phyloP scores from a whole-genome alignment of 768 basidiomycete species.

The Pholiota conissans region DNA sequence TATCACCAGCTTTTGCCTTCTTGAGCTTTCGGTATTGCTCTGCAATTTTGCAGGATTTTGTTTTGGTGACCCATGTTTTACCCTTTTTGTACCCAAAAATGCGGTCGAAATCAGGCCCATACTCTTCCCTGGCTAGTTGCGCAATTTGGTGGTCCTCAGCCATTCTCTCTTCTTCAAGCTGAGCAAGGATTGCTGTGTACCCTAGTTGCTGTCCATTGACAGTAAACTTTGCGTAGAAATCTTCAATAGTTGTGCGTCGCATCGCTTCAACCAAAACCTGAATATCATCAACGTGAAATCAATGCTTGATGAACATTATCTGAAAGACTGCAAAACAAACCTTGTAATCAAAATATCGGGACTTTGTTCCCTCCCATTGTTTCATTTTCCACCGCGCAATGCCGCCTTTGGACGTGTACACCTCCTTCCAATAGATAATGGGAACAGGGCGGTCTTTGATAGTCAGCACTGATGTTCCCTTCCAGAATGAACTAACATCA shows the following conservation, averaged over 20 bases:
- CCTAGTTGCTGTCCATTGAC: background rate
- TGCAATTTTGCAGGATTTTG: background rate
- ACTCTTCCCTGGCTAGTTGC: background rate
- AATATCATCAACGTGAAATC: too few relatives aligned
- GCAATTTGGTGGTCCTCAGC: background rate
- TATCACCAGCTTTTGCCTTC: background rate
- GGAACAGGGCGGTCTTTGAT: conserved; percentile 16
- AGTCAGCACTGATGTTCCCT: conserved; percentile 9
- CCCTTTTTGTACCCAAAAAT: background rate
- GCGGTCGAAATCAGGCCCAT: background rate
- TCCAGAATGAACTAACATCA: conserved; percentile 20
- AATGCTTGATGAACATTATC: background rate
- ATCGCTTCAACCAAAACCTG: background rate
- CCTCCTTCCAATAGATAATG: conserved; percentile 19
- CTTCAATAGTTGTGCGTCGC: background rate
- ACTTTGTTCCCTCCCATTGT: background rate
- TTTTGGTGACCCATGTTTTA: background rate
- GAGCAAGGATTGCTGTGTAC: background rate
- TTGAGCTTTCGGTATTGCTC: background rate
- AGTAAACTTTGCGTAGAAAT: background rate
- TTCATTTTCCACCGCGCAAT: background rate
- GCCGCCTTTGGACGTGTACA: conserved; percentile 3
- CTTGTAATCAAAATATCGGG: background rate
- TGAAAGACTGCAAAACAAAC: background rate
- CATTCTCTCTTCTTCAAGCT: background rate